These are phyloP conservation scores for Choanephora cucurbitarum DNA, from an alignment of 371 early-diverging fungal species.

Conservation along the genomic window DNA sequence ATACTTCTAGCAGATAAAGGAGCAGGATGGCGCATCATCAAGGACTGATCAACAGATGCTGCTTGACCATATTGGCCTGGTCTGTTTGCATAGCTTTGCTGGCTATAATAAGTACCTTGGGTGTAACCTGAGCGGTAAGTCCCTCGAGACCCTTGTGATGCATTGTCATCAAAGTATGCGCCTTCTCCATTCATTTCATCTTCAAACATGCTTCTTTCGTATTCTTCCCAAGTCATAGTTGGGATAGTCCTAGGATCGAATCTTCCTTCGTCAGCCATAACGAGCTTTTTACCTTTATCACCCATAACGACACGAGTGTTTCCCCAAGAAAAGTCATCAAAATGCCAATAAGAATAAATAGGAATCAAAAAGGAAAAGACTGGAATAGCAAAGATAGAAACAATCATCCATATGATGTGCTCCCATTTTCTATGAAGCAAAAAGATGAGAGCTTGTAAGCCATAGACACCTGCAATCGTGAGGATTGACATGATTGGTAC, in stretches of 20 bases:
- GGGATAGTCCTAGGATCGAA: slow-evolving; percentile 71
- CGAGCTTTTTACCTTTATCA: slow-evolving; percentile 70
- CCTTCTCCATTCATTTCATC: slow-evolving; percentile 18
- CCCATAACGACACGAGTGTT: slow-evolving; percentile 89
- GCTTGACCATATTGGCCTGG: slow-evolving; percentile 16
- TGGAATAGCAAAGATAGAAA: slow-evolving; percentile 83
- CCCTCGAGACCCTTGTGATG: slow-evolving; percentile 28
- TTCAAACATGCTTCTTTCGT: slow-evolving; percentile 58
- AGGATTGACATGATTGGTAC: slow-evolving; percentile 60
- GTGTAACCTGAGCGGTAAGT: slow-evolving; percentile 33
- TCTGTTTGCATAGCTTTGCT: slow-evolving; percentile 23
- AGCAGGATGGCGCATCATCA: slow-evolving; percentile 17
- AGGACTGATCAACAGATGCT: slow-evolving; percentile 8
- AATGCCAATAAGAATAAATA: slow-evolving; percentile 91
- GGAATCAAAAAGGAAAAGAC: slow-evolving; percentile 79
- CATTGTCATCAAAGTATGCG: slow-evolving; percentile 26
- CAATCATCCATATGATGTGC: slow-evolving; percentile 95
- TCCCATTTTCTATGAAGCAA: slow-evolving; percentile 82
- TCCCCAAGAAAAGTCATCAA: slow-evolving; percentile 97
- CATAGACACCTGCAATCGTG: slow-evolving; percentile 75
- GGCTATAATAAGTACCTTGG: slow-evolving; percentile 41
- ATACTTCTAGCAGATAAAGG: no score
- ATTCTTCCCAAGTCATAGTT: slow-evolving; percentile 88
- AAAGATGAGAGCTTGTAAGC: slow-evolving; percentile 81
- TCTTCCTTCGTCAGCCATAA: slow-evolving; percentile 56